Evolutionary conservation across 176 grass and related monocot species (phyloP), one percentile per base, ranked within the genome.

Genomic region (Hyparrhenia diplandra): DNA sequence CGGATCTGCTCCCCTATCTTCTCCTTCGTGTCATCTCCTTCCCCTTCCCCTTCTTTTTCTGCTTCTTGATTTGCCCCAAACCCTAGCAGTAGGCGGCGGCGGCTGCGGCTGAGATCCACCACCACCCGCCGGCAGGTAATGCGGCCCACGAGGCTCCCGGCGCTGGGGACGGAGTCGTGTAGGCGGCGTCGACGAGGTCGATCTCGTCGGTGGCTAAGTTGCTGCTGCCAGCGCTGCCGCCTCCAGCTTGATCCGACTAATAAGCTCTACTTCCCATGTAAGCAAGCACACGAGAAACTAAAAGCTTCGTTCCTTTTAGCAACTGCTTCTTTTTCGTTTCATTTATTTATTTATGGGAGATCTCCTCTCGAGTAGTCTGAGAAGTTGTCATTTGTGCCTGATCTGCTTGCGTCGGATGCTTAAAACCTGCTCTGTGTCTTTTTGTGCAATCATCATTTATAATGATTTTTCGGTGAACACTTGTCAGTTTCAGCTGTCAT

Each of bases 251-350:
- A 99, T 99, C 96, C 92, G 79, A 41, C 88, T 32, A 88, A 60
- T 64, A 99, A 99, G 85, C 91, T 99, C 64, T 99, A 99, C 85
- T 95, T 99, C 84, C 96, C 96, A 70, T 99, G 92, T 99, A 81
- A 95, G 96, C 80, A 24, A 6, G 23, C 29, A 24, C 10, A 13
- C 29, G 46, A 59, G 18, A 75, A 73, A 77, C 59, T 77, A 23
- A 23, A 58, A 23, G 36, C 75, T 63, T 67, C 67, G 46, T 4
- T 70, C n/a, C n/a, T n/a, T 59, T 76, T 0, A 28, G 11, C 28
- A 31, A 6, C 27, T 81, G 42, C 42, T 49, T 81, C 73, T n/a
- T n/a, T 32, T 85, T 78, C 58, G n/a, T n/a, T n/a, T n/a, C n/a
- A n/a, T n/a, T n/a, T n/a, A n/a, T n/a, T n/a, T n/a, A 82, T 89